Conservation (phyloP, 495 filamentous ascomycete species). For the Penicillium roqueforti region DNA sequence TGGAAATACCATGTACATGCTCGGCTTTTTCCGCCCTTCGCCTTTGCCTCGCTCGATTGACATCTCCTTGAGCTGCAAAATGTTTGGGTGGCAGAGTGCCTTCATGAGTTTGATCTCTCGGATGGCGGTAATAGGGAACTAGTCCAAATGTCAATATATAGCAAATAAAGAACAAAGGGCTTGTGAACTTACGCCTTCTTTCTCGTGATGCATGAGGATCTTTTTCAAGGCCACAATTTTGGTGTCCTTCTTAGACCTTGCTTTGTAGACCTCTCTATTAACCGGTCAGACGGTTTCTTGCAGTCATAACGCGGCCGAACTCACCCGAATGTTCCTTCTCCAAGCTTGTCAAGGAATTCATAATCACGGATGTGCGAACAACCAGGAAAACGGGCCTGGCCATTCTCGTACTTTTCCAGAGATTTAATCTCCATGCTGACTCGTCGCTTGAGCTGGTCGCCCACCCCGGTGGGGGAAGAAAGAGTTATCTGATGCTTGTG, state of each 20-base stretch:
- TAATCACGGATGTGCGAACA: slow-evolving; percentile 87
- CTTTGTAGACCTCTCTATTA: slow-evolving; percentile 83
- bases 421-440: slow-evolving; percentile 34
- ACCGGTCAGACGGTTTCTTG: slow-evolving; percentile 13
- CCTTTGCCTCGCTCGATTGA: slow-evolving; percentile 76
- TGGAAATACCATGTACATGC: slow-evolving; percentile 97
- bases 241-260: slow-evolving; percentile 67
- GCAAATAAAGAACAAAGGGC: neutral
- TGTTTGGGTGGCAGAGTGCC: slow-evolving; percentile 83
- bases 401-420: slow-evolving; percentile 35
- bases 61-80: slow-evolving; percentile 90
- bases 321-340: slow-evolving; percentile 95
- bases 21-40: slow-evolving; percentile 76
- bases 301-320: slow-evolving; percentile 11
- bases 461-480: neutral
- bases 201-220: slow-evolving; percentile 93
- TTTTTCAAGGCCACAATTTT: slow-evolving; percentile 87
- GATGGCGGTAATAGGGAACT: slow-evolving; percentile 95
- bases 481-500: neutral
- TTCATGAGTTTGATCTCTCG: slow-evolving; percentile 98
- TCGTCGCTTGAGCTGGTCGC: neutral
- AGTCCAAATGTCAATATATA: slow-evolving; percentile 5
- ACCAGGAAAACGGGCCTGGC: slow-evolving; percentile 59
- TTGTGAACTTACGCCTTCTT: slow-evolving; percentile 67
- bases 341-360: slow-evolving; percentile 84